phyloP scores from a whole-genome alignment of 768 basidiomycete species.

The Mrakia gelida region DNA sequence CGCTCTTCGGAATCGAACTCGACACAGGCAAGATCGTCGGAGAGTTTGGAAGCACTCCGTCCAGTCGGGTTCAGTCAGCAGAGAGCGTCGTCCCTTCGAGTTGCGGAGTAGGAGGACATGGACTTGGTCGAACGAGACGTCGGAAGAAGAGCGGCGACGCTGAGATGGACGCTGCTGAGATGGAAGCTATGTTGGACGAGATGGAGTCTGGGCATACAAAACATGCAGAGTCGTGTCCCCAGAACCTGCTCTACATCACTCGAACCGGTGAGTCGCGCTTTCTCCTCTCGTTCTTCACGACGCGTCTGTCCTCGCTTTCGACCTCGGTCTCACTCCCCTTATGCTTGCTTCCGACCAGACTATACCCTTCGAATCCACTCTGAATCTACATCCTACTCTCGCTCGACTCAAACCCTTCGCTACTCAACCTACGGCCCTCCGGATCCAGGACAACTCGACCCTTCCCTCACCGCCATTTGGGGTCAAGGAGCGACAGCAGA shows the following conservation, averaged over 20 bases:
- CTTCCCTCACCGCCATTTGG: slow-evolving; percentile 4
- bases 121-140: slow-evolving; percentile 37
- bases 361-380: slow-evolving; percentile 83
- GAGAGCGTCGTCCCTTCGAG: slow-evolving; percentile 13
- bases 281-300: neutral
- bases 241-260: slow-evolving; percentile 57
- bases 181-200: slow-evolving; percentile 51
- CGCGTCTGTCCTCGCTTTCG: neutral
- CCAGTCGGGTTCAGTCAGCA: slow-evolving; percentile 34
- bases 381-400: slow-evolving; percentile 47
- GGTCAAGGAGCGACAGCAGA: slow-evolving; percentile 12
- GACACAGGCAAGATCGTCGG: slow-evolving; percentile 43
- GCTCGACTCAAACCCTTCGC: slow-evolving; percentile 67
- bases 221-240: slow-evolving; percentile 42
- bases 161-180: neutral
- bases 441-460: slow-evolving; percentile 13
- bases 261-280: slow-evolving; percentile 55
- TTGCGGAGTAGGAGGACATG: slow-evolving; percentile 3
- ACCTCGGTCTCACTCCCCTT: neutral
- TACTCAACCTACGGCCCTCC: slow-evolving; percentile 85
- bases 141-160: slow-evolving; percentile 3
- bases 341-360: slow-evolving; percentile 51
- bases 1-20: slow-evolving; percentile 51
- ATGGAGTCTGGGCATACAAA: slow-evolving; percentile 49
- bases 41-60: slow-evolving; percentile 36